phyloP scores from a whole-genome alignment of 2,329 filamentous ascomycete genomes.

The Apiospora hydei region DNA sequence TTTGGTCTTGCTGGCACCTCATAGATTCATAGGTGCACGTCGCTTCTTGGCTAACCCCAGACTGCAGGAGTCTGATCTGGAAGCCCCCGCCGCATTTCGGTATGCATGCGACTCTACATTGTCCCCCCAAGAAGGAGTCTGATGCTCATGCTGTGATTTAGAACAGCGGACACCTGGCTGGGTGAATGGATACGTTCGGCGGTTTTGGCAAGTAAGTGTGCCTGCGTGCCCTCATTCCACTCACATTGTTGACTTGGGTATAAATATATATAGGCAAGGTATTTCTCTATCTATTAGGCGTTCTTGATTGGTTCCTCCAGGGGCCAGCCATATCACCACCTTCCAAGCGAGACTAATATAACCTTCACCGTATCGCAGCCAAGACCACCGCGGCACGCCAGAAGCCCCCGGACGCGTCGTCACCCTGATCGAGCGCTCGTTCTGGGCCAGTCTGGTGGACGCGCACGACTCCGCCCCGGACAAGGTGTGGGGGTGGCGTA shows the following conservation, averaged over 20 bases:
- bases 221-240: background rate
- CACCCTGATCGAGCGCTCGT: slow-evolving; percentile 84
- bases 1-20: background rate
- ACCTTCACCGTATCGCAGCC: slow-evolving; percentile 56
- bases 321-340: background rate
- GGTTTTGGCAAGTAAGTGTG: slow-evolving; percentile 89
- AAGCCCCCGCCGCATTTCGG: slow-evolving; percentile 96
- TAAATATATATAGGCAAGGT: slow-evolving; percentile 11
- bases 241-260: background rate
- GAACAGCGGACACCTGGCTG: slow-evolving; percentile 87
- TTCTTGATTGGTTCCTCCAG: background rate
- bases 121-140: slow-evolving; percentile 1
- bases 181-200: slow-evolving; percentile 90
- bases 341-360: slow-evolving; percentile 8
- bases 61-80: slow-evolving; percentile 87
- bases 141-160: slow-evolving; percentile 45
- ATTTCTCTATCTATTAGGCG: background rate
- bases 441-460: slow-evolving; percentile 82
- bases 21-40: background rate
- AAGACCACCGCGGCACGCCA: slow-evolving; percentile 94
- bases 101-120: slow-evolving; percentile 51
- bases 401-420: slow-evolving; percentile 88
- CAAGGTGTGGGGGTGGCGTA: slow-evolving; percentile 90
- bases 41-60: background rate
- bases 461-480: slow-evolving; percentile 66